Conservation (phyloP, 129 eudicot genomes). For the Glebionis coronaria region DNA sequence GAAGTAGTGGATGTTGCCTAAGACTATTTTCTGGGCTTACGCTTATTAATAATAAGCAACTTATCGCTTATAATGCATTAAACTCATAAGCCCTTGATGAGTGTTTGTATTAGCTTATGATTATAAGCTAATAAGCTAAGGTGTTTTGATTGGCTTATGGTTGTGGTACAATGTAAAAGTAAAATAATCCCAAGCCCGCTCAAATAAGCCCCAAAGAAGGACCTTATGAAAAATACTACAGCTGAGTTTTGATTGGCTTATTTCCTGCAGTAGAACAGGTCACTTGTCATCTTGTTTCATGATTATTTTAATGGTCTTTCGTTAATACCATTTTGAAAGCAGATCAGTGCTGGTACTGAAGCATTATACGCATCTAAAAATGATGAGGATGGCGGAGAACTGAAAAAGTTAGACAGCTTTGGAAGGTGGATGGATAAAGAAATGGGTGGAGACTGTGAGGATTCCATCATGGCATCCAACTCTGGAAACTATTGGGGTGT, state of each 20-base stretch:
- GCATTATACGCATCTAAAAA: neutral
- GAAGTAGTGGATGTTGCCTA: neutral
- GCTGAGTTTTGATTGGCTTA: slow-evolving; percentile 17
- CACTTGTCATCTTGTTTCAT: neutral
- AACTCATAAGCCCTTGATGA: no score
- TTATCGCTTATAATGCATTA: no score
- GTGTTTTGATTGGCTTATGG: no score
- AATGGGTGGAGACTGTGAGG: neutral
- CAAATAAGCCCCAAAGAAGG: no score
- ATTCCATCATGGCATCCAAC: slow-evolving; percentile 25
- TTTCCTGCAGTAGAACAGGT: neutral
- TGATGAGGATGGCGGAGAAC: slow-evolving; percentile 9
- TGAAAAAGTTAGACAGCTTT: slow-evolving; percentile 35
- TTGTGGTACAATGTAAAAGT: no score
- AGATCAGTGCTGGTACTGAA: slow-evolving; percentile 9
- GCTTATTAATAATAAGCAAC: no score
- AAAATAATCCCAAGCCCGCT: no score
- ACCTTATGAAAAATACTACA: neutral
- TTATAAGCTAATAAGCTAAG: no score
- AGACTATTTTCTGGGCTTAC: no score
- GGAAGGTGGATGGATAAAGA: slow-evolving; percentile 34
- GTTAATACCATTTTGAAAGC: neutral
- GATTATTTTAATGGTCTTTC: neutral
- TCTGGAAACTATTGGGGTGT: slow-evolving; percentile 28
- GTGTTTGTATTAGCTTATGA: no score